These are phyloP conservation scores for Xylaria multiplex DNA, from an alignment of 2,329 filamentous ascomycete genomes.

Conservation along the genomic window DNA sequence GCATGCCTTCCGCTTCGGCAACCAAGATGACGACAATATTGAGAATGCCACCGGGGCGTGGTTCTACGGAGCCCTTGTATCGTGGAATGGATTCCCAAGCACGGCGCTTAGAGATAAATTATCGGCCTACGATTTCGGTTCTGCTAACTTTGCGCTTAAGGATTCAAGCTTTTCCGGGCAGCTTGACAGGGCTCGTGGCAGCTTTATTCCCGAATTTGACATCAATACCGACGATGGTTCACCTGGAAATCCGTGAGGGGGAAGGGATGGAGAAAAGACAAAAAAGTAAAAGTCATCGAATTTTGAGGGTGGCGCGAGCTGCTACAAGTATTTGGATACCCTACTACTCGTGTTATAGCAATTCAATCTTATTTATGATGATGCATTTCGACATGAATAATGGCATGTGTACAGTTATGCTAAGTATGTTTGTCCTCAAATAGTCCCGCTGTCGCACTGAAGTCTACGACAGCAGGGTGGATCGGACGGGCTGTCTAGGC, in stretches of 20 bases:
- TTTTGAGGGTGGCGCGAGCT: neutral
- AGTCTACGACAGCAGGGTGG: conserved; percentile 70
- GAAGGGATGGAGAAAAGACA: neutral
- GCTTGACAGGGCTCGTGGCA: conserved; percentile 40
- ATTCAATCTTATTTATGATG: neutral
- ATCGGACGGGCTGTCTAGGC: conserved; percentile 75
- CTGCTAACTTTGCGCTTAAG: conserved; percentile 44
- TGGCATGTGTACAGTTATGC: neutral
- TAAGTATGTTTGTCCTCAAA: conserved; percentile 66
- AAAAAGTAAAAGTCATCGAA: neutral
- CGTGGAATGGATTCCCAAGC: conserved; percentile 46
- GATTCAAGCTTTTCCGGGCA: conserved; percentile 41
- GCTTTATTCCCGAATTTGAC: conserved; percentile 70
- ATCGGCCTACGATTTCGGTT: conserved; percentile 44
- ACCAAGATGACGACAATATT: conserved; percentile 44
- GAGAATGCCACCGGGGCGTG: conserved; percentile 47
- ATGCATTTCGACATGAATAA: neutral
- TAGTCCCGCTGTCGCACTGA: conserved; percentile 70
- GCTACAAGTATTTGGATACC: conserved; percentile 12
- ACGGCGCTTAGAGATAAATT: conserved; percentile 44
- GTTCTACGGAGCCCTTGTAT: conserved; percentile 46
- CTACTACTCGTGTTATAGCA: neutral
- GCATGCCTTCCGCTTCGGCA: conserved; percentile 47
- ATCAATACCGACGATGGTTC: conserved; percentile 55
- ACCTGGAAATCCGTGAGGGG: conserved; percentile 41